Evolutionary conservation across 768 basidiomycete species (phyloP), one percentile per base, ranked within the genome.

Genomic region (Suillus subluteus): DNA sequence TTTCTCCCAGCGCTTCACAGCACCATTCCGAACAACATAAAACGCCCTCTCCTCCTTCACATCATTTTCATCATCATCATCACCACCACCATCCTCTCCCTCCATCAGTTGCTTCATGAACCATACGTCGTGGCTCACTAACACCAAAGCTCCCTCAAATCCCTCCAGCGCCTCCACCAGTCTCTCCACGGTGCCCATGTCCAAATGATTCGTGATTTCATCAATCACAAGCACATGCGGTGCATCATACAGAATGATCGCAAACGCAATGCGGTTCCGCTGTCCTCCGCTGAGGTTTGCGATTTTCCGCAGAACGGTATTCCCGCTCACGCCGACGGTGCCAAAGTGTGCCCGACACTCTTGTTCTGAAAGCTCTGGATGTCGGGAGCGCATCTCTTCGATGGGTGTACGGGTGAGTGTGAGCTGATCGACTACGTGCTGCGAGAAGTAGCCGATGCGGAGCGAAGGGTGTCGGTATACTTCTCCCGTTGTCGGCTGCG

Each of bases 131-230:
- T 91, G 90, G 55, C 87, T 89, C 59, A 91, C 84, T n/a, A 90
- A 78, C 12, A 90, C 76, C 38, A 91, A 72, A 1, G 84, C 88
- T 1, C 90, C 89, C 35, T 75, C 76, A 69, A 82, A 91, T 16
- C 73, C 74, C 58, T 80, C 79, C 50, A 91, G 77, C 9, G 86
- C 83, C 26, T 79, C 76, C 0, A 86, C 84, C 2, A 91, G 76
- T 0, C 85, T 86, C 66, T 82, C 75, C 40, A 90, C 86, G 3
- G 88, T 90, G 32, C 84, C 82, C 50, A 82, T 80, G 73, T 91
- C 90, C 52, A 91, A 75, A 76, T 91, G 90, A n/a, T 89, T 82
- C 15, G 90, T 88, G 6, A 88, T 85, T 73, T 91, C 90, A 68
- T 87, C 85, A 30, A 87, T 75, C 8, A 86, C 74, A 40, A 88